Conservation (phyloP, 805 yeast genomes). For the Spathaspora hagerdaliae region DNA sequence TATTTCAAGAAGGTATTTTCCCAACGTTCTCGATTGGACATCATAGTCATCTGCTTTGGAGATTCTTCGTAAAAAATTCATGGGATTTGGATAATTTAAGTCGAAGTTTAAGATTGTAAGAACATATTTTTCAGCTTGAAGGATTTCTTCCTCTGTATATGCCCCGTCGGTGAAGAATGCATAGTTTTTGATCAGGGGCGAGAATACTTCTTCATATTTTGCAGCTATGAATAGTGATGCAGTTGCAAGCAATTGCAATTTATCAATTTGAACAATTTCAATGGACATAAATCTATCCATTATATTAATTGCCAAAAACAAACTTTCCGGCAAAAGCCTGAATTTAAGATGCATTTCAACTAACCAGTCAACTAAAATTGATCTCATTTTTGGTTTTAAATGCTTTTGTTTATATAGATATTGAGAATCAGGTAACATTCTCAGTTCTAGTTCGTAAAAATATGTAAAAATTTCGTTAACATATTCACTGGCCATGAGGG, state of each 20-base stretch:
- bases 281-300: constrained; percentile 84
- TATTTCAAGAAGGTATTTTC: constrained; percentile 78
- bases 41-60: constrained; percentile 91
- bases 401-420: constrained; percentile 63
- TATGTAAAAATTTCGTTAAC: constrained; percentile 83
- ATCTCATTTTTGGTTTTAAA: constrained; percentile 77
- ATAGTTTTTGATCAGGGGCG: constrained; percentile 81
- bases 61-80: constrained; percentile 83
- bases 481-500: constrained; percentile 88
- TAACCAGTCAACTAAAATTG: constrained; percentile 89
- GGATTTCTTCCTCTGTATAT: constrained; percentile 72
- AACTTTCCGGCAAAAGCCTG: constrained; percentile 79
- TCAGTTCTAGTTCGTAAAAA: constrained; percentile 65
- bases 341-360: constrained; percentile 85
- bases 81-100: constrained; percentile 81
- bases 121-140: constrained; percentile 78
- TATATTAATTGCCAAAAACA: constrained; percentile 75
- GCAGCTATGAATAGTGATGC: constrained; percentile 87
- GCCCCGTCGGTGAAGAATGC: constrained; percentile 88
- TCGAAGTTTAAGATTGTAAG: constrained; percentile 69
- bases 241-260: constrained; percentile 81
- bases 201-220: constrained; percentile 86
- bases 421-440: constrained; percentile 70
- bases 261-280: constrained; percentile 70
- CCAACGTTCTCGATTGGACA: constrained; percentile 76